Conservation (phyloP, 345 rosid species). For the Bretschneidera sinensis region DNA sequence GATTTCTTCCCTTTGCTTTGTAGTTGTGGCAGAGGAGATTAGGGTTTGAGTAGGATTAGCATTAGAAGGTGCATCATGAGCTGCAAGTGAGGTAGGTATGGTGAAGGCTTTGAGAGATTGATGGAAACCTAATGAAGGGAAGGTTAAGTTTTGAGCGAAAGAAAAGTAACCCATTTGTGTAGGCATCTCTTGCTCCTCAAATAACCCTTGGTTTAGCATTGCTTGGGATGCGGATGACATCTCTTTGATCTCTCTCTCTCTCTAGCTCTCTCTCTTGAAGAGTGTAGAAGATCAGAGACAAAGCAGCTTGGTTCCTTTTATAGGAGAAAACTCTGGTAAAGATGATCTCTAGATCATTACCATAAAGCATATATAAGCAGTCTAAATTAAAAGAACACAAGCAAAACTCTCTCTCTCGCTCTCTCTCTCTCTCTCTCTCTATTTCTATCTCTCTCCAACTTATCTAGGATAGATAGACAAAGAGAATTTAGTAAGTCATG, state of each 20-base stretch:
- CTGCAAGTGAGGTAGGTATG: constrained; percentile 21
- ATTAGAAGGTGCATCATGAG: constrained; percentile 18
- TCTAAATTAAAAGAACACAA: constrained; percentile 10
- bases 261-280: constrained; percentile 21
- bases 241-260: constrained; percentile 19
- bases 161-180: constrained; percentile 58
- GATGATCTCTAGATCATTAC: too few species aligned
- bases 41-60: constrained; percentile 53
- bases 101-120: constrained; percentile 31
- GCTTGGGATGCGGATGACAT: constrained; percentile 55
- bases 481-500: constrained; percentile 13
- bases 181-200: constrained; percentile 48
- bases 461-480: constrained; percentile 7
- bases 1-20: constrained; percentile 33
- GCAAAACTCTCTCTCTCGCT: too few species aligned
- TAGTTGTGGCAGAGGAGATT: constrained; percentile 30
- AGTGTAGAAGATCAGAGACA: constrained; percentile 20
- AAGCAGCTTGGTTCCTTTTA: neutral
- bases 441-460: constrained; percentile 15
- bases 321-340: neutral
- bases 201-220: constrained; percentile 45
- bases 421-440: too few species aligned
- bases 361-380: too few species aligned
- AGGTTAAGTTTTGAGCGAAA: constrained; percentile 38
- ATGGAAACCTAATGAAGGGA: constrained; percentile 32